Conservation (phyloP, 495 filamentous ascomycete species). For the Rostrohypoxylon terebratum region DNA sequence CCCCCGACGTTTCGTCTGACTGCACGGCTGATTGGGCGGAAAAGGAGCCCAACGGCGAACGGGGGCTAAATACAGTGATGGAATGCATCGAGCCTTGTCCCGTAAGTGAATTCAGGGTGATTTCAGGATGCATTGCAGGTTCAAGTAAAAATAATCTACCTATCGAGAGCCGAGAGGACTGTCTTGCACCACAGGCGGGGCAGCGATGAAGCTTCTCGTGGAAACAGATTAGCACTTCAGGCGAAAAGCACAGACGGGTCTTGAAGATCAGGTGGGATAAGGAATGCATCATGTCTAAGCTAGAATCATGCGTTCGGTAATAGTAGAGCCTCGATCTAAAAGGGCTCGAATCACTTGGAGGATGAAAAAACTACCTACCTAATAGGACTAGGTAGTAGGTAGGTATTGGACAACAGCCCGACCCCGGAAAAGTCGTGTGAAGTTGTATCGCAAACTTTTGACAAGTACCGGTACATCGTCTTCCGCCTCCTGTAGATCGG, state of each 20-base stretch:
- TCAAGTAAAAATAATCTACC: constrained; percentile 18
- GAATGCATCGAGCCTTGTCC: constrained; percentile 22
- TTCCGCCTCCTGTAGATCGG: constrained; percentile 35
- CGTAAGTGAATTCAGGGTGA: constrained; percentile 2
- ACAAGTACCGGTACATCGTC: constrained; percentile 36
- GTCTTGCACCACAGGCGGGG: constrained; percentile 3
- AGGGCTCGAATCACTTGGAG: constrained; percentile 23
- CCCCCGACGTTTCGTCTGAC: constrained; percentile 31
- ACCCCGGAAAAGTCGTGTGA: background rate
- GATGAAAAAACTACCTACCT: constrained; percentile 1
- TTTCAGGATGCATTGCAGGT: constrained; percentile 6
- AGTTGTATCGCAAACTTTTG: constrained; percentile 37
- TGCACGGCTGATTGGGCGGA: constrained; percentile 34
- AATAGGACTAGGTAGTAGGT: too few species aligned
- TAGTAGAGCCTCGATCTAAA: constrained; percentile 9
- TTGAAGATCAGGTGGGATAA: constrained; percentile 39
- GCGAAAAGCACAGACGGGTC: constrained; percentile 25
- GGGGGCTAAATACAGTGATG: constrained; percentile 15
- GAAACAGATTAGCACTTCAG: constrained; percentile 24
- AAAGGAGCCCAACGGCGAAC: background rate
- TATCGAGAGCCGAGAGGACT: background rate
- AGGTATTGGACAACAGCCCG: constrained; percentile 26
- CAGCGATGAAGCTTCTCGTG: constrained; percentile 7
- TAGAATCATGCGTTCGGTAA: constrained; percentile 40
- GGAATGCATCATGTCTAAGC: constrained; percentile 31